Evolutionary conservation across 768 basidiomycete species (phyloP).

Genomic region (Dentipellis fragilis): DNA sequence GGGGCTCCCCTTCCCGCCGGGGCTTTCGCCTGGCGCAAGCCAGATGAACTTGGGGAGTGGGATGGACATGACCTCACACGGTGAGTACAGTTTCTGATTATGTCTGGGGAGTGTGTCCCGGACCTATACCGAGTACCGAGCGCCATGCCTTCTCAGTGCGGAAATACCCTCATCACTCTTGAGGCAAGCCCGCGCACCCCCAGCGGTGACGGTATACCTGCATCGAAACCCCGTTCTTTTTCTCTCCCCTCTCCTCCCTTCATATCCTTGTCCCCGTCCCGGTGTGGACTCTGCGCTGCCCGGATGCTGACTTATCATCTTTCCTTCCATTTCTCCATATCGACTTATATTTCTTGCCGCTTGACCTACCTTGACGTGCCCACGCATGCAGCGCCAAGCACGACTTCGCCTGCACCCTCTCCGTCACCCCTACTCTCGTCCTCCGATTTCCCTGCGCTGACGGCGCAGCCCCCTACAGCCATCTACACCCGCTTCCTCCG

Average conservation of each 20-base stretch:
- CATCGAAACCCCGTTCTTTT: background rate
- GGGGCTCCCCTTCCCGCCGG: slow-evolving; percentile 40
- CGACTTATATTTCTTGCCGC: slow-evolving; percentile 20
- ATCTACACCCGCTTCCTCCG: slow-evolving; percentile 23
- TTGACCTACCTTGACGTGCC: slow-evolving; percentile 5
- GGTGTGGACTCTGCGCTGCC: slow-evolving; percentile 7
- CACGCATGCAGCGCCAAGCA: slow-evolving; percentile 10
- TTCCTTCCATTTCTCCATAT: slow-evolving; percentile 12
- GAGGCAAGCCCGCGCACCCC: background rate
- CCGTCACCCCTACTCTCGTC: slow-evolving; percentile 43
- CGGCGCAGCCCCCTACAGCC: slow-evolving; percentile 25
- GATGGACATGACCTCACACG: slow-evolving; percentile 14
- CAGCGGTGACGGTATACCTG: background rate
- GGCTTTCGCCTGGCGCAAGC: slow-evolving; percentile 19
- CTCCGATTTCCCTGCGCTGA: slow-evolving; percentile 70
- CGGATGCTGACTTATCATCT: slow-evolving; percentile 12
- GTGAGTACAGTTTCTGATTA: slow-evolving; percentile 4
- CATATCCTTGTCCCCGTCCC: slow-evolving; percentile 3
- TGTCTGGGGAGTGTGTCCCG: background rate
- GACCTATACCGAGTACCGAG: slow-evolving; percentile 7
- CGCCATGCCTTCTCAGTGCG: slow-evolving; percentile 5
- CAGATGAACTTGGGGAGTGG: slow-evolving; percentile 19
- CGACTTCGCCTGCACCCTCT: slow-evolving; percentile 10
- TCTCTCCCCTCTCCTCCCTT: slow-evolving; percentile 2
- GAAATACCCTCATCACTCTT: background rate